phyloP scores from a whole-genome alignment of 2,329 filamentous ascomycete genomes.

The Aspergillus persii region DNA sequence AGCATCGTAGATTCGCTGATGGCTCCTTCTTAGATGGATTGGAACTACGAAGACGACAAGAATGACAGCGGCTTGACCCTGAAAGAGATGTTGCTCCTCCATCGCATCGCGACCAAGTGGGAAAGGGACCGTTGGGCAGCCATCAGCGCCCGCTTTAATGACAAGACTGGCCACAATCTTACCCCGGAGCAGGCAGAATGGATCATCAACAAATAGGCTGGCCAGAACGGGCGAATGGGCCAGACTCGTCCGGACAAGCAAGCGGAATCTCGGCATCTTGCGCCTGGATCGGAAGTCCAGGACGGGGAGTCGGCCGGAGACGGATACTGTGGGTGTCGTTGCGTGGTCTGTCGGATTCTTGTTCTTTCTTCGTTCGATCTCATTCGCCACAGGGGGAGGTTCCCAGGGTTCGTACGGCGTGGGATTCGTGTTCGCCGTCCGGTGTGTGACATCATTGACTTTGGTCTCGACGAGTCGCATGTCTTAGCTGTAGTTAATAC shows the following conservation, averaged over 20 bases:
- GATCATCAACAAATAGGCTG: slow-evolving; percentile 9
- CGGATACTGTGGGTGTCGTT: neutral
- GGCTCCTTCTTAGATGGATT: neutral
- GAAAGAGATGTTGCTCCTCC: slow-evolving; percentile 36
- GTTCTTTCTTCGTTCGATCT: neutral
- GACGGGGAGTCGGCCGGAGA: neutral
- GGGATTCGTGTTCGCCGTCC: neutral
- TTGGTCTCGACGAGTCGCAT: neutral
- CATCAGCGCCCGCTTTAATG: slow-evolving; percentile 48
- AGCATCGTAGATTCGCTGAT: neutral
- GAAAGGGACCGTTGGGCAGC: slow-evolving; percentile 46
- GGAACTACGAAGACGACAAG: neutral
- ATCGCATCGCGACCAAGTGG: slow-evolving; percentile 45
- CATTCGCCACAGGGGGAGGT: neutral
- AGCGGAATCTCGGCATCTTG: neutral
- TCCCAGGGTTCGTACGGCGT: slow-evolving; percentile 9
- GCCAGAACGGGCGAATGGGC: neutral
- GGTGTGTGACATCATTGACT: slow-evolving; percentile 13
- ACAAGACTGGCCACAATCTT: slow-evolving; percentile 48
- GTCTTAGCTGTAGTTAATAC: neutral
- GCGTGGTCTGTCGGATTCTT: slow-evolving; percentile 2
- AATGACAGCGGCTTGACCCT: slow-evolving; percentile 20
- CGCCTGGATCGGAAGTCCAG: neutral
- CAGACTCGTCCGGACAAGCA: neutral
- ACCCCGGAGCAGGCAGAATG: slow-evolving; percentile 38